Evolutionary conservation across 768 basidiomycete species (phyloP).

Genomic region (Kockovaella imperatae): DNA sequence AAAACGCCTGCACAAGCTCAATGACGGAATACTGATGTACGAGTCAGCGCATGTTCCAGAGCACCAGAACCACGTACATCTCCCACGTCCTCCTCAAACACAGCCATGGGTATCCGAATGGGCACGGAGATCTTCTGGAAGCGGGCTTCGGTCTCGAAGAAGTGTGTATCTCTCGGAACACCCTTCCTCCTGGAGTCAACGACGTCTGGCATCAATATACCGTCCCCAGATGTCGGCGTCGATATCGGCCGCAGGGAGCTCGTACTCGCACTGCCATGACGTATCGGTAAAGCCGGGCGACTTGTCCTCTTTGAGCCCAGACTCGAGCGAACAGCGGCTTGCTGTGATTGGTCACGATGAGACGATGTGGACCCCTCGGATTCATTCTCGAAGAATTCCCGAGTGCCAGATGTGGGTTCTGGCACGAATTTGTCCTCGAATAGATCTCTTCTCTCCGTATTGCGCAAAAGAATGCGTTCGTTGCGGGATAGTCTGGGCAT

Average conservation of each 20-base stretch:
- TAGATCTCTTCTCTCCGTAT: conserved; percentile 82
- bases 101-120: conserved; percentile 80
- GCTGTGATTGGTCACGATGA: background rate
- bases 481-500: conserved; percentile 68
- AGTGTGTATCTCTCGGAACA: conserved; percentile 76
- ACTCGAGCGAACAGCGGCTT: background rate
- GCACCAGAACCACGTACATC: conserved; percentile 57
- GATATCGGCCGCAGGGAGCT: conserved; percentile 7
- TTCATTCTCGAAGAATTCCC: conserved; percentile 10
- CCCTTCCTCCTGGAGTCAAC: conserved; percentile 13
- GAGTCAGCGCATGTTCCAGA: background rate
- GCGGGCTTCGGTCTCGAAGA: conserved; percentile 73
- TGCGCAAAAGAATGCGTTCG: conserved; percentile 83
- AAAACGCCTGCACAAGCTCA: conserved; percentile 78
- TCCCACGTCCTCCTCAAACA: conserved; percentile 91
- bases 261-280: conserved; percentile 14
- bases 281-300: background rate
- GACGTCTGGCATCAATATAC: conserved; percentile 10
- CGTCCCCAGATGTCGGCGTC: conserved; percentile 12
- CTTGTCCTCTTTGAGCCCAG: background rate
- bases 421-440: conserved; percentile 72
- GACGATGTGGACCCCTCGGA: background rate
- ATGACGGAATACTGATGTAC: conserved; percentile 75
- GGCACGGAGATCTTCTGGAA: conserved; percentile 76
- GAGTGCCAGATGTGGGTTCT: conserved; percentile 7